Conservation (phyloP, 2,329 filamentous ascomycete species). For the Hypomyces perniciosus region DNA sequence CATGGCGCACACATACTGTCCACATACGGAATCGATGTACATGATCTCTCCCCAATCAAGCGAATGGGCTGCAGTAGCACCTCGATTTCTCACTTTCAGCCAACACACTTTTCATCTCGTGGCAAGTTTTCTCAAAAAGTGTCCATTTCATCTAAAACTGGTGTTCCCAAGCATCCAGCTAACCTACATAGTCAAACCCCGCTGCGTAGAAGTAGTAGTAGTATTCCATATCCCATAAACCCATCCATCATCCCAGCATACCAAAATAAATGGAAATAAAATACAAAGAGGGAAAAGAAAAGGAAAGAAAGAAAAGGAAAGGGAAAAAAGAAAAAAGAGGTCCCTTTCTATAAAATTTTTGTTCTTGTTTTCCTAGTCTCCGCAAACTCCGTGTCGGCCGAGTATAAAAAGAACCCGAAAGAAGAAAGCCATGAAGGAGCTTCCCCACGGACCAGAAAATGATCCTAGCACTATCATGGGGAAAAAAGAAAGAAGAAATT, state of each 20-base stretch:
- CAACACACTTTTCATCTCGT: too few relatives aligned
- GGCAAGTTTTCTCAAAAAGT: too few relatives aligned
- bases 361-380: background rate
- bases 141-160: too few relatives aligned
- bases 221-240: background rate
- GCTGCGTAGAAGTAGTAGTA: background rate
- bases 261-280: background rate
- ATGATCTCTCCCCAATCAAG: too few relatives aligned
- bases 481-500: background rate
- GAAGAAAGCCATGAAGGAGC: background rate
- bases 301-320: background rate
- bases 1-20: too few relatives aligned
- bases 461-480: background rate
- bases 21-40: too few relatives aligned
- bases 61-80: too few relatives aligned
- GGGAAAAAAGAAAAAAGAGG: background rate
- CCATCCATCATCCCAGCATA: slow-evolving; percentile 3
- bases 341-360: slow-evolving; percentile 1
- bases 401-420: background rate
- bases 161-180: too few relatives aligned
- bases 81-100: too few relatives aligned
- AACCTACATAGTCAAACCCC: background rate
- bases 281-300: background rate
- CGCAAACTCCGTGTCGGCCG: slow-evolving; percentile 9
- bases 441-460: background rate